A percentile compares a stretch with the other conserved stretches of the same genome.
These are phyloP conservation scores for Cyberlindnera lachancei DNA, from an alignment of 805 yeast species.

Conservation along the genomic window DNA sequence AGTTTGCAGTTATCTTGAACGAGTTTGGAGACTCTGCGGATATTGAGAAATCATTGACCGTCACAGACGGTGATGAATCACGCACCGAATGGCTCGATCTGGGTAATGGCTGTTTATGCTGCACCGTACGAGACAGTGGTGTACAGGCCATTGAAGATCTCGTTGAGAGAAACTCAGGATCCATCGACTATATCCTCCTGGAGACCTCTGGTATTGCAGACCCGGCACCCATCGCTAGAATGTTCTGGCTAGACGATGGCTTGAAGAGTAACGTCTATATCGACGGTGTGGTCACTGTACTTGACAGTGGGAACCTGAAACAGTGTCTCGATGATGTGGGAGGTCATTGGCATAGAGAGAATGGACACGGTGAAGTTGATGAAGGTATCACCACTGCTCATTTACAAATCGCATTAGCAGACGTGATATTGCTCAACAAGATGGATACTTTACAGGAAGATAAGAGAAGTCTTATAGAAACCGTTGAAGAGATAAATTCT, in stretches of 20 bases:
- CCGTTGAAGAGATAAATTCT: conserved; percentile 52
- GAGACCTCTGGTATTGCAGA: conserved; percentile 98
- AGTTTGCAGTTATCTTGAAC: conserved; percentile 84
- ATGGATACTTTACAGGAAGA: conserved; percentile 42
- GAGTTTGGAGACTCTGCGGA: conserved; percentile 89
- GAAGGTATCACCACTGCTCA: conserved; percentile 69
- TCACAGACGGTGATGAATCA: conserved; percentile 42
- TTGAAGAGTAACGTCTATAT: conserved; percentile 76
- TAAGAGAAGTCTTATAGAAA: conserved; percentile 26
- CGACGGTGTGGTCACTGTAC: conserved; percentile 86
- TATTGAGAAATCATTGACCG: conserved; percentile 80
- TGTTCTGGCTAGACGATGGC: conserved; percentile 97
- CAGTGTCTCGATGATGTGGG: conserved; percentile 64
- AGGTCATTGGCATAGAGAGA: conserved; percentile 57
- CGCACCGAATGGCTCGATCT: conserved; percentile 94
- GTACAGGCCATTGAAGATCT: conserved; percentile 89
- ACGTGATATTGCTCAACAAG: conserved; percentile 73
- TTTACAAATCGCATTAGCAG: conserved; percentile 86
- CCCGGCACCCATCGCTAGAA: conserved; percentile 93
- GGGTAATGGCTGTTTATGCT: conserved; percentile 95
- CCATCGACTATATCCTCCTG: conserved; percentile 81
- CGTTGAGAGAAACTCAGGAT: conserved; percentile 59
- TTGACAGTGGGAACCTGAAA: conserved; percentile 65
- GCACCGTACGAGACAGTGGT: conserved; percentile 93
- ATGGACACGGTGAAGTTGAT: conserved; percentile 35